Conservation (phyloP, 2,329 filamentous ascomycete genomes). For the Colletotrichum godetiae region DNA sequence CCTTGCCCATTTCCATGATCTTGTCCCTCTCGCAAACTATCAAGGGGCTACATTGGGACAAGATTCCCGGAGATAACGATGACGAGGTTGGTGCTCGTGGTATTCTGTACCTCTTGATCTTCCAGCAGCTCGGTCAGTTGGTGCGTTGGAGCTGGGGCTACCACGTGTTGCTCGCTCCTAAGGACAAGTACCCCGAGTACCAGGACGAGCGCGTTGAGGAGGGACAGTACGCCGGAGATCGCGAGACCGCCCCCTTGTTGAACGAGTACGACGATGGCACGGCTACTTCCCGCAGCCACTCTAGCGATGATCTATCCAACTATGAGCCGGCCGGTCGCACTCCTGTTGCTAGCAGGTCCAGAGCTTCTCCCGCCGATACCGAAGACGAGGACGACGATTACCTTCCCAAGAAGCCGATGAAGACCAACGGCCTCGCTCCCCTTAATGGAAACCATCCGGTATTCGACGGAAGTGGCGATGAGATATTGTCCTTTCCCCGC, state of each 20-base stretch:
- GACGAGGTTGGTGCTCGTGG: constrained; percentile 93
- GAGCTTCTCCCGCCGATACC: constrained; percentile 60
- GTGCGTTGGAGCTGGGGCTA: constrained; percentile 99
- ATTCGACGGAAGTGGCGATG: constrained; percentile 50
- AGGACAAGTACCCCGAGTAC: constrained; percentile 77
- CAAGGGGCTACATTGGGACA: constrained; percentile 92
- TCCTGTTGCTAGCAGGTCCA: constrained; percentile 62
- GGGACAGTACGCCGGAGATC: constrained; percentile 68
- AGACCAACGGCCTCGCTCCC: constrained; percentile 37
- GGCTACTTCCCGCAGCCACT: constrained; percentile 40
- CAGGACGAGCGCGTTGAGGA: constrained; percentile 64
- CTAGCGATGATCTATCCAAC: constrained; percentile 55
- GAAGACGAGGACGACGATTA: constrained; percentile 56
- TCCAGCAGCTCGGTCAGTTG: constrained; percentile 95
- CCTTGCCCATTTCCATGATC: constrained; percentile 94
- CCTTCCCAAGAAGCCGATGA: constrained; percentile 41
- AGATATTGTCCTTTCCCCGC: constrained; percentile 73
- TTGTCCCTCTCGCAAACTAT: constrained; percentile 94
- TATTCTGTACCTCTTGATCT: constrained; percentile 95
- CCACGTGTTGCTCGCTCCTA: constrained; percentile 90
- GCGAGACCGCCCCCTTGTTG: constrained; percentile 59
- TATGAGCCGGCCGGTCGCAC: constrained; percentile 69
- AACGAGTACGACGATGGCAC: constrained; percentile 56
- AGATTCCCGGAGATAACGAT: constrained; percentile 90
- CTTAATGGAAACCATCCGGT: constrained; percentile 43